Evolutionary conservation across 2,329 filamentous ascomycete species (phyloP).

Genomic region (Sclerotiophoma versabilis): DNA sequence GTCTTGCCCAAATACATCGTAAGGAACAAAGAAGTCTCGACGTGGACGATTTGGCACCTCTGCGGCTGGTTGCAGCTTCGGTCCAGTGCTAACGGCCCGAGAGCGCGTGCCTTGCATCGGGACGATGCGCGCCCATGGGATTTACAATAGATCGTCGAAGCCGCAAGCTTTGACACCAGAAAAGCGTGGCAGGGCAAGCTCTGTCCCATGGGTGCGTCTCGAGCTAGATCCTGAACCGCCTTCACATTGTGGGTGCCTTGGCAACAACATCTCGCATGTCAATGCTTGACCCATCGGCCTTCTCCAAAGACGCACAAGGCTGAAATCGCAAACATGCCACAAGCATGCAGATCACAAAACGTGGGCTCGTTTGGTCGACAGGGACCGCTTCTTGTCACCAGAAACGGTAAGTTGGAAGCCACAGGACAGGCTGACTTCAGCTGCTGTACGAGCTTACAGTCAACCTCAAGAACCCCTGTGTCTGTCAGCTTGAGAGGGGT

Average conservation of each 20-base stretch:
- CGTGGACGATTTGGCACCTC: too few relatives aligned
- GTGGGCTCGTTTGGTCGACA: conserved; percentile 14
- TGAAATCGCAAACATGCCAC: conserved; percentile 6
- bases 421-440: conserved; percentile 34
- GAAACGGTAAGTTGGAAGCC: conserved; percentile 33
- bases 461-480: conserved; percentile 16
- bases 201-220: background rate
- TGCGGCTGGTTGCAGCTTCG: conserved; percentile 5
- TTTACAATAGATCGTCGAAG: background rate
- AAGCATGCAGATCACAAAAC: conserved; percentile 10
- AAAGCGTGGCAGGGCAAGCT: background rate
- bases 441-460: conserved; percentile 24
- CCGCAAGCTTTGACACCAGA: background rate
- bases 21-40: background rate
- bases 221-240: background rate
- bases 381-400: conserved; percentile 24
- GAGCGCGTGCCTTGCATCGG: conserved; percentile 1
- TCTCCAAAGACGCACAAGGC: conserved; percentile 11
- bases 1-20: too few relatives aligned
- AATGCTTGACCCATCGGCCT: conserved; percentile 1
- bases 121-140: conserved; percentile 1
- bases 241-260: background rate
- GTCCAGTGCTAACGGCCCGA: conserved; percentile 6
- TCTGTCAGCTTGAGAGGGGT: conserved; percentile 8
- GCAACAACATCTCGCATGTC: conserved; percentile 2